Base-by-base conservation (phyloP, 2,329 filamentous ascomycete species). In the Gnomoniopsis sp. region DNA sequence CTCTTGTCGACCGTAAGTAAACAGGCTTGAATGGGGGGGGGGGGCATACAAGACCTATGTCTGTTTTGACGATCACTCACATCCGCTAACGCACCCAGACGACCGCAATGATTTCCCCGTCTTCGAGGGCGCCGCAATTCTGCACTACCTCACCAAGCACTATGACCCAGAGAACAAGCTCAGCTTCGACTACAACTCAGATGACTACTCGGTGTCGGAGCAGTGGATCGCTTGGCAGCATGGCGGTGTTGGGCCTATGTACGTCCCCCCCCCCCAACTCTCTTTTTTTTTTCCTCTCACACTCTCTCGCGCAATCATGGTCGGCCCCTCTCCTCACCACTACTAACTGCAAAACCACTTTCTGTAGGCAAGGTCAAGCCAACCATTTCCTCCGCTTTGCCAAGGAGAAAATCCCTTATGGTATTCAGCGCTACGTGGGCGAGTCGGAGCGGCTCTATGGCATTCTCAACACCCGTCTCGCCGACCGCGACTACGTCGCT, bases 361-460 rank as follows among this genome's bases (percentile, higher is more conserved):
- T 53, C 71, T 21, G 4, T 19, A 88, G 86, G 83, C 88, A 91
- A 71, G 89, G 86, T 23, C 89, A 92, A 70, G 86, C 88, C 59
- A 88, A 89, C 71, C 88, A 93, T 74, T 93, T 93, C 76, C 71
- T 77, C 54, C 80, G 83, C 44, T 86, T 87, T 66, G 83, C 88
- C 3, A 84, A 86, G 46, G 87, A 90, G 67, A 82, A 81, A 67
- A 87, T 90, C 66, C 79, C 85, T 52, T 93, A 91, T 70, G 86
- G 81, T 51, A 81, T 88, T 17, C 86, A 88, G 68, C 83, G 90
- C 44, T 93, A 93, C 72, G 78, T 88, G 55, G 90, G 89, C 67
- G 90, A 93, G 77, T 85, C 86, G 1, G 81, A 88, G 64, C 84
- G 90, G 2, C 79, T 93, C 1, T 93, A 92, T 72, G 82, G 87